Evolutionary conservation across 345 rosid genomes (phyloP).

Genomic region (Dimocarpus longan): DNA sequence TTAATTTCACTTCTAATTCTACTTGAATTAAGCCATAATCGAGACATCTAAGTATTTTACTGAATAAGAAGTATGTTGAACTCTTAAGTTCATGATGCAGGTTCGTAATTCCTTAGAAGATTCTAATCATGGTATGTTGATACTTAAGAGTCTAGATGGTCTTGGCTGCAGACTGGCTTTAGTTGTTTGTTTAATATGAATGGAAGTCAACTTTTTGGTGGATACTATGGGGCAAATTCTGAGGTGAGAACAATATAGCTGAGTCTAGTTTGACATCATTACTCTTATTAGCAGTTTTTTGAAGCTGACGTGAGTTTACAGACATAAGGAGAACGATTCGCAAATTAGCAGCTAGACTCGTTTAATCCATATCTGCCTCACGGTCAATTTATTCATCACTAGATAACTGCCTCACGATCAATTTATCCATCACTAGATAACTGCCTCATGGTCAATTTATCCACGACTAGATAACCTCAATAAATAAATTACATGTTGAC

Average conservation of each 20-base stretch:
- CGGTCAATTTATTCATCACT: neutral
- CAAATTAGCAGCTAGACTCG: neutral
- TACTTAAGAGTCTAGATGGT: neutral
- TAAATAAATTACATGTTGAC: neutral
- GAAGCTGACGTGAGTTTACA: neutral
- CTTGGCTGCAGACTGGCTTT: neutral
- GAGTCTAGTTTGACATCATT: neutral
- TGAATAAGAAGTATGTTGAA: neutral
- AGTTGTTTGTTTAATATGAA: neutral
- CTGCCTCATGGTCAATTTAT: no score
- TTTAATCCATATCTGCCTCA: neutral
- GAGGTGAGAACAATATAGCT: constrained; percentile 6
- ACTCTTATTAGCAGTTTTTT: constrained; percentile 1
- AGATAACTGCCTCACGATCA: no score
- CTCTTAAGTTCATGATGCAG: neutral
- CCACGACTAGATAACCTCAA: no score
- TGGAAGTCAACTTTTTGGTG: constrained; percentile 12
- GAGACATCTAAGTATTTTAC: neutral
- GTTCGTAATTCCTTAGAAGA: neutral
- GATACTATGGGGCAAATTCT: neutral
- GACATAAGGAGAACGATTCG: neutral
- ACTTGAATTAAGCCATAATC: neutral
- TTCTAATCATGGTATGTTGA: neutral
- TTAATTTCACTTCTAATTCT: neutral
- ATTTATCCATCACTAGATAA: no score